A percentile compares a stretch with the other conserved stretches of the same genome.
Evolutionary conservation across 257 asterid genomes (phyloP).

Genomic region (Striga asiatica): DNA sequence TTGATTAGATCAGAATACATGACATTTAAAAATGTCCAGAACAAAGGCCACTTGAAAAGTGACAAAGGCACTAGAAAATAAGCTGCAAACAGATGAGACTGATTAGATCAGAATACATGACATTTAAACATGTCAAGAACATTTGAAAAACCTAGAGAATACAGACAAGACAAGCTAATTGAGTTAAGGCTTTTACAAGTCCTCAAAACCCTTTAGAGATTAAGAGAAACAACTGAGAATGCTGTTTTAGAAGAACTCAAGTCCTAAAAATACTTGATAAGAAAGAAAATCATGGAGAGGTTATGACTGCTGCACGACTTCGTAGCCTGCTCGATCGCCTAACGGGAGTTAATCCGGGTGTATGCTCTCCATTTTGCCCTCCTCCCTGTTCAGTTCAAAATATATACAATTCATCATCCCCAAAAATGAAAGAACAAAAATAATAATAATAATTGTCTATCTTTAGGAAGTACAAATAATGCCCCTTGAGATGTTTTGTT

Average conservation of each 20-base stretch:
- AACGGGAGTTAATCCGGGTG: constrained; percentile 34
- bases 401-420: background rate
- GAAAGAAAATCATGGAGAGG: constrained; percentile 33
- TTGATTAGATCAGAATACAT: no score
- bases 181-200: background rate
- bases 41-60: no score
- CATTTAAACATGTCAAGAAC: no score
- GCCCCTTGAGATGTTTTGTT: background rate
- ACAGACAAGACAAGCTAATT: background rate
- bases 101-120: no score
- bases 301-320: constrained; percentile 23
- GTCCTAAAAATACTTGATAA: background rate
- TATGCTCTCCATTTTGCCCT: constrained; percentile 28
- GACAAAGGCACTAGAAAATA: no score
- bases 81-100: no score
- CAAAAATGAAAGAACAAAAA: background rate
- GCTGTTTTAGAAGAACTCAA: constrained; percentile 20
- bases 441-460: no score
- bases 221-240: constrained; percentile 30
- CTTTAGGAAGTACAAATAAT: no score
- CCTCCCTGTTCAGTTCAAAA: constrained; percentile 30
- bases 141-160: background rate
- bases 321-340: constrained; percentile 69
- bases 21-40: no score
- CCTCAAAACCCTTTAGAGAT: no score